Evolutionary conservation across 345 rosid species (phyloP).

Genomic region (Raphanus sativus): DNA sequence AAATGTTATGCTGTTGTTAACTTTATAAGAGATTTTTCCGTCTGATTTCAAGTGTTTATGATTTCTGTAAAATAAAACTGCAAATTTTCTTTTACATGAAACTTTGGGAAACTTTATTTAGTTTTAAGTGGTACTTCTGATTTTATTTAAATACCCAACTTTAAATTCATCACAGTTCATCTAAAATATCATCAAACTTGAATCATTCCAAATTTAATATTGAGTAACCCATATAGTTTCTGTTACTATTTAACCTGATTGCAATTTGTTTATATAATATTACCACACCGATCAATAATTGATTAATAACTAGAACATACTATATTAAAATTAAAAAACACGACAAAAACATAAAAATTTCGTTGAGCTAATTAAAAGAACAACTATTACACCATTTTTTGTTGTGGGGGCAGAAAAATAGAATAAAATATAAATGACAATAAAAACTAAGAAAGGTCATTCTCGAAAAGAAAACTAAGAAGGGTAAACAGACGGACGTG

Average conservation of each 20-base stretch:
- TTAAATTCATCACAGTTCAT: neutral
- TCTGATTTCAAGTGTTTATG: neutral
- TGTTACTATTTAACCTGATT: neutral
- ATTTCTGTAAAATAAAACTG: neutral
- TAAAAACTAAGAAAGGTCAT: neutral
- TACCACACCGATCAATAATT: neutral
- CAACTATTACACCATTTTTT: neutral
- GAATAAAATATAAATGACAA: neutral
- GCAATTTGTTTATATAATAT: neutral
- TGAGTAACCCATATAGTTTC: neutral
- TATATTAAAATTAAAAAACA: neutral
- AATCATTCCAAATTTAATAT: neutral
- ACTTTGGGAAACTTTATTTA: neutral
- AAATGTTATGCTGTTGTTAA: neutral
- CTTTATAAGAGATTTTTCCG: neutral
- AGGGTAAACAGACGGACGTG: neutral
- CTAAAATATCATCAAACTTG: neutral
- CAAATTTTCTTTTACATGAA: neutral
- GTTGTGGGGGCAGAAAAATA: neutral
- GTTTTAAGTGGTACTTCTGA: neutral
- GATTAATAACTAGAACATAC: neutral
- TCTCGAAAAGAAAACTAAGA: neutral
- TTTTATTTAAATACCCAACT: no score
- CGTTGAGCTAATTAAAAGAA: neutral
- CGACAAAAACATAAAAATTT: neutral